Evolutionary conservation across 495 filamentous ascomycete species (phyloP).

Genomic region (Aspergillus avenaceus): DNA sequence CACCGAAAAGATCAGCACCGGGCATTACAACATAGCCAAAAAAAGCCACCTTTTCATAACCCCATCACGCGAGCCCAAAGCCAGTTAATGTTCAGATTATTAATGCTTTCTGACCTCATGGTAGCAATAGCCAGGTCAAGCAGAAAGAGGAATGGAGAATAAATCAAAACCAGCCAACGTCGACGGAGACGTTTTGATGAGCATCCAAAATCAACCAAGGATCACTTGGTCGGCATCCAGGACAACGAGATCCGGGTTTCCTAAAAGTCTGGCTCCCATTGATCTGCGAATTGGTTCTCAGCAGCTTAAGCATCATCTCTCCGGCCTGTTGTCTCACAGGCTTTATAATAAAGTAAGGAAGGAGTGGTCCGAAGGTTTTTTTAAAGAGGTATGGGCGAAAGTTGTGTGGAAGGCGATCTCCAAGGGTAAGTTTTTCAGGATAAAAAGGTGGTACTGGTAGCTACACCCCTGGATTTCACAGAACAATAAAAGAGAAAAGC

Average conservation of each 20-base stretch:
- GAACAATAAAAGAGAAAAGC: slow-evolving; percentile 9
- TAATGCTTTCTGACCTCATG: slow-evolving; percentile 9
- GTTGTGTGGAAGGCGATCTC: slow-evolving; percentile 11
- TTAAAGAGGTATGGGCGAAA: slow-evolving; percentile 11
- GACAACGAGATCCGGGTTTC: slow-evolving; percentile 18
- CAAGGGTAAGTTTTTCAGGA: slow-evolving; percentile 12
- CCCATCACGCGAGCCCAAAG: slow-evolving; percentile 20
- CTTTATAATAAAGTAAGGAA: slow-evolving; percentile 12
- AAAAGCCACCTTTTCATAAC: slow-evolving; percentile 31
- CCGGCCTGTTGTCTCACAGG: slow-evolving; percentile 13
- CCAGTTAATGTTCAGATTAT: slow-evolving; percentile 26
- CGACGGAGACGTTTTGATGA: slow-evolving; percentile 6
- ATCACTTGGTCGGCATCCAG: slow-evolving; percentile 17
- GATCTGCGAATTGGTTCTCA: slow-evolving; percentile 17
- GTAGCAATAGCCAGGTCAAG: slow-evolving; percentile 10
- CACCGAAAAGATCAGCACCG: slow-evolving; percentile 8
- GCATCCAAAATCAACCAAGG: slow-evolving; percentile 12
- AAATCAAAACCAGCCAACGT: slow-evolving; percentile 9
- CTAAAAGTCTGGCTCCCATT: slow-evolving; percentile 15
- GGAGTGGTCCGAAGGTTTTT: neutral
- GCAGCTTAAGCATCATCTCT: slow-evolving; percentile 19
- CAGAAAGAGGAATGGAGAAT: slow-evolving; percentile 1
- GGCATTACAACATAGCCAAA: slow-evolving; percentile 27
- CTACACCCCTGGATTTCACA: slow-evolving; percentile 3
- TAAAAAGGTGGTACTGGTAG: slow-evolving; percentile 14